phyloP scores from a whole-genome alignment of 805 yeast species.

The Suhomyces prunicola region DNA sequence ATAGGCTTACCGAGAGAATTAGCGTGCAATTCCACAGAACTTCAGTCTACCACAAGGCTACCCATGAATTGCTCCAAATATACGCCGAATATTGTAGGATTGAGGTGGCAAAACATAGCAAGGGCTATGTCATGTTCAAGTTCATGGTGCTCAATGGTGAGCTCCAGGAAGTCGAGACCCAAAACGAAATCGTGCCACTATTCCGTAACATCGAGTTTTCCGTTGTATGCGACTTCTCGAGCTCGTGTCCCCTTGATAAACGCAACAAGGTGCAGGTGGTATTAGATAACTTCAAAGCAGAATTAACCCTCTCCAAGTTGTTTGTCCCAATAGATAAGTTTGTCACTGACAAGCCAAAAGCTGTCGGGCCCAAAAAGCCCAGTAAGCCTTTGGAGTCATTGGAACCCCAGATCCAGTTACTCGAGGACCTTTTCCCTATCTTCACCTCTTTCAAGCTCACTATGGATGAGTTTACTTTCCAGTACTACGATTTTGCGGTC shows the following conservation, averaged over 20 bases:
- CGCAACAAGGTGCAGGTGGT: conserved; percentile 8
- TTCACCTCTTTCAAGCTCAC: conserved; percentile 6
- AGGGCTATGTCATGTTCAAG: conserved; percentile 11
- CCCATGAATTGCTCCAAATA: conserved; percentile 7
- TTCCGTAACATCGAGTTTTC: conserved; percentile 25
- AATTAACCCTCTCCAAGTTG: conserved; percentile 9
- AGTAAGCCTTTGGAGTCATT: neutral
- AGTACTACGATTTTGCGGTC: conserved; percentile 14
- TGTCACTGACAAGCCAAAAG: neutral
- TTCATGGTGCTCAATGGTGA: conserved; percentile 21
- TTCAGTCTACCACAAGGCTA: conserved; percentile 8
- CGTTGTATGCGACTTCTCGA: conserved; percentile 18
- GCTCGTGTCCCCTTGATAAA: conserved; percentile 12
- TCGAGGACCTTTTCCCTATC: neutral
- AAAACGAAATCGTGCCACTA: conserved; percentile 14
- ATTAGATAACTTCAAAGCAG: conserved; percentile 13
- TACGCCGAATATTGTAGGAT: neutral
- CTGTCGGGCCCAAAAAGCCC: neutral
- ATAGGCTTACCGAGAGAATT: conserved; percentile 21
- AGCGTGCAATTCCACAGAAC: conserved; percentile 22
- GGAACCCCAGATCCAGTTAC: neutral
- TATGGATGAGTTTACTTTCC: conserved; percentile 25
- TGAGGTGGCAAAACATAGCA: conserved; percentile 1
- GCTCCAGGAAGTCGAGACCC: conserved; percentile 11
- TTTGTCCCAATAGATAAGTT: conserved; percentile 6